These are phyloP conservation scores for Gautieria morchelliformis DNA, from an alignment of 768 basidiomycete species.

Conservation along the genomic window DNA sequence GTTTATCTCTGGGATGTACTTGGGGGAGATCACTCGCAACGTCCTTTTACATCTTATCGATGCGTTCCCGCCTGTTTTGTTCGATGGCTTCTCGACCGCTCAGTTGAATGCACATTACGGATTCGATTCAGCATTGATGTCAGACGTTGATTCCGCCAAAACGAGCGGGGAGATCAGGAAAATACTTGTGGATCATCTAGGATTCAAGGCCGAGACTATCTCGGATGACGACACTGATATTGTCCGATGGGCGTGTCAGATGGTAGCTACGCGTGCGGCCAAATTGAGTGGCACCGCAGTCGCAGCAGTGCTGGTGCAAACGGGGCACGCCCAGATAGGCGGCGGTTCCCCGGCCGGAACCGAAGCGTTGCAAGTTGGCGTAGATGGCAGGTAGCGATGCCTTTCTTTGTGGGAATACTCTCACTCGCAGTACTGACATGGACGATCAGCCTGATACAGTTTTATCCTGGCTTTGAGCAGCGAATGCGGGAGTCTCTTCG, in stretches of 20 bases:
- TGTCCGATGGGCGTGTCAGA: conserved; percentile 67
- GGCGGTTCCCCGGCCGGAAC: conserved; percentile 31
- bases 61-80: conserved; percentile 64
- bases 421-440: background rate
- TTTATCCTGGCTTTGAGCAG: conserved; percentile 81
- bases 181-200: conserved; percentile 54
- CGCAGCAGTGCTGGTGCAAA: conserved; percentile 79
- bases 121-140: conserved; percentile 89
- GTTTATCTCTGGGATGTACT: conserved; percentile 98
- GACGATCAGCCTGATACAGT: conserved; percentile 68
- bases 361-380: conserved; percentile 66
- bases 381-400: conserved; percentile 72
- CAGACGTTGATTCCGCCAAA: conserved; percentile 61
- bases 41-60: conserved; percentile 77
- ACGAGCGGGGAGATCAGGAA: conserved; percentile 46
- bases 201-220: conserved; percentile 44
- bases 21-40: conserved; percentile 88
- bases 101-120: conserved; percentile 86
- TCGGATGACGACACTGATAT: conserved; percentile 45
- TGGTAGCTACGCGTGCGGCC: conserved; percentile 78
- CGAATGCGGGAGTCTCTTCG: conserved; percentile 66
- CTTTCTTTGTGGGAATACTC: conserved; percentile 12
- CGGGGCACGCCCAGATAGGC: conserved; percentile 49
- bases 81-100: conserved; percentile 66
- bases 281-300: conserved; percentile 79